Conservation (phyloP, 129 eudicot species). For the Pseudognaphalium luteoalbum region DNA sequence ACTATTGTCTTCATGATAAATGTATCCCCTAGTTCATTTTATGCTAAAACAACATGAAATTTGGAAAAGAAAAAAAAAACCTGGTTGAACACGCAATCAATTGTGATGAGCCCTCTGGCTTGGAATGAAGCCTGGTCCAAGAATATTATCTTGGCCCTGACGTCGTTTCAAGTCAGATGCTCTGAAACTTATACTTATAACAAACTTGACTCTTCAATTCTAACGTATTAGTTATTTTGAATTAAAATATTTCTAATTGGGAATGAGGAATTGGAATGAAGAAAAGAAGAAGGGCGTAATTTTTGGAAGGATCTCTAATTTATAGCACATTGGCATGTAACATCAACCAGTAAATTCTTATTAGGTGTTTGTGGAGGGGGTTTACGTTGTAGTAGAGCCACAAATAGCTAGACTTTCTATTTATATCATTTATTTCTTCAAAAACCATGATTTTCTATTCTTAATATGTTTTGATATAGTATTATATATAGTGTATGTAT, state of each 20-base stretch:
- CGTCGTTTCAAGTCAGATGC: conserved; percentile 38
- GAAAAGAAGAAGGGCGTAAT: conserved; percentile 8
- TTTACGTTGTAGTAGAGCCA: conserved; percentile 23
- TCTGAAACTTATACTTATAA: not conserved
- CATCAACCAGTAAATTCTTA: conserved; percentile 30
- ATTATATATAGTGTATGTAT: not conserved
- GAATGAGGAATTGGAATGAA: conserved; percentile 3
- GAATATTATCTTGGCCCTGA: conserved; percentile 37
- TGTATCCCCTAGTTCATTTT: not conserved
- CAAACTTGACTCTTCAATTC: conserved; percentile 21
- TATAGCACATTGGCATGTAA: conserved; percentile 4
- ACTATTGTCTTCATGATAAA: not conserved
- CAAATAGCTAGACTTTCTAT: conserved; percentile 19
- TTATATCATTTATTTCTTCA: not conserved
- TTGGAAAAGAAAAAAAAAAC: not conserved
- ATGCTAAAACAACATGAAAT: not conserved
- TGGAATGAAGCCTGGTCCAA: conserved; percentile 40
- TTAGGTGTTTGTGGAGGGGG: conserved; percentile 25
- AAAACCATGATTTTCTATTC: not conserved
- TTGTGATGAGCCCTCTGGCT: conserved; percentile 28
- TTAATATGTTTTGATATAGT: not conserved
- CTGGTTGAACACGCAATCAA: conserved; percentile 13
- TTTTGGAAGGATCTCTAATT: not conserved
- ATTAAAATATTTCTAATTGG: not conserved
- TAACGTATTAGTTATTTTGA: not conserved